Percentiles rank a stretch among this genome's conserved stretches.
Conservation (phyloP, 2,329 filamentous ascomycete species). For the Botrytis medusae region DNA sequence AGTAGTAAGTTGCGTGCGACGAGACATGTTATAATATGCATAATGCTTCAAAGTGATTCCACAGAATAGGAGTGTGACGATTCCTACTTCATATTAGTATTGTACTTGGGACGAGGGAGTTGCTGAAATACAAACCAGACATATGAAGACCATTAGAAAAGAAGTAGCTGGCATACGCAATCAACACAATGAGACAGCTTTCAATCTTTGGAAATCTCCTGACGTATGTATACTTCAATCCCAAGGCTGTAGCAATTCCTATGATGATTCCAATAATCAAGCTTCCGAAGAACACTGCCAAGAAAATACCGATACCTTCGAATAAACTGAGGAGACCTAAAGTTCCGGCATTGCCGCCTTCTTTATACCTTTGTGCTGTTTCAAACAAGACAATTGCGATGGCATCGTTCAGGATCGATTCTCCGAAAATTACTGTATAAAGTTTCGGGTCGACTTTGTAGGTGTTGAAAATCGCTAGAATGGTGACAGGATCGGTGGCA, state of each 20-base stretch:
- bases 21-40: conserved; percentile 99
- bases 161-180: conserved; percentile 96
- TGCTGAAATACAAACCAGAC: conserved; percentile 68
- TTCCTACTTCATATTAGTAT: conserved; percentile 43
- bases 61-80: conserved; percentile 94
- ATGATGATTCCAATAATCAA: conserved; percentile 85
- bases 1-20: conserved; percentile 92
- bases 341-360: conserved; percentile 65
- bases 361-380: conserved; percentile 89
- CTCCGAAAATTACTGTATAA: conserved; percentile 98
- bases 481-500: conserved; percentile 95
- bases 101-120: not conserved
- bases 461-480: conserved; percentile 97
- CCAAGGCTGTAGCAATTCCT: conserved; percentile 81
- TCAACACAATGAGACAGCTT: conserved; percentile 88
- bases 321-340: conserved; percentile 81
- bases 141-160: conserved; percentile 94
- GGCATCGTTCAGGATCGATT: conserved; percentile 96
- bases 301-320: conserved; percentile 89
- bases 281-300: conserved; percentile 94
- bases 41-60: conserved; percentile 99
- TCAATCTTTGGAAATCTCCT: conserved; percentile 93
- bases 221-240: conserved; percentile 93
- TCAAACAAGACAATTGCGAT: conserved; percentile 99
- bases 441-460: conserved; percentile 99